Percentiles rank a stretch among this genome's conserved stretches.
Conservation (phyloP, 108 stramenopile species). For the Pseudonitzschia multiseries region DNA sequence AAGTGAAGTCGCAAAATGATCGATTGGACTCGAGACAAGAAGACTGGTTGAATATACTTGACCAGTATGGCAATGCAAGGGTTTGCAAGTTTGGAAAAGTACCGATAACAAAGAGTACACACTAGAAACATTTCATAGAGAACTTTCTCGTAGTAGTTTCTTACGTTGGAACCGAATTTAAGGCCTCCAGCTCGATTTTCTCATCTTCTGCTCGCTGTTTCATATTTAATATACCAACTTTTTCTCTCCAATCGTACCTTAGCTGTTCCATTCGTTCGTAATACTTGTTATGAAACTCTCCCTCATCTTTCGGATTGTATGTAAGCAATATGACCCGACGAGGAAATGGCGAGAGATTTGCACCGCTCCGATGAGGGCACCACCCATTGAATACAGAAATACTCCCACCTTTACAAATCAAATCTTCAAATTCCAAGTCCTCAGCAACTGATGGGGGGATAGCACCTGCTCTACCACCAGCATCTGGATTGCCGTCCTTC, state of each 20-base stretch:
- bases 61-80: slow-evolving; percentile 51
- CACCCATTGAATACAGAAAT: slow-evolving; percentile 56
- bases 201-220: slow-evolving; percentile 30
- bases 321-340: slow-evolving; percentile 67
- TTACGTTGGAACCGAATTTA: slow-evolving; percentile 44
- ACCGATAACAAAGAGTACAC: not conserved
- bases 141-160: slow-evolving; percentile 12
- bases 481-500: slow-evolving; percentile 56
- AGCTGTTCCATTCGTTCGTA: slow-evolving; percentile 51
- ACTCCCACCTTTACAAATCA: slow-evolving; percentile 49
- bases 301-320: slow-evolving; percentile 60
- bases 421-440: slow-evolving; percentile 40
- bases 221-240: slow-evolving; percentile 28
- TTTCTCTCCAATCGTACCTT: slow-evolving; percentile 38
- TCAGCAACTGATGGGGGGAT: slow-evolving; percentile 44
- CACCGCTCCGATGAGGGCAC: slow-evolving; percentile 58
- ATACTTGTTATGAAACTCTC: slow-evolving; percentile 52
- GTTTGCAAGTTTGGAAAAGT: slow-evolving; percentile 74
- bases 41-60: slow-evolving; percentile 84
- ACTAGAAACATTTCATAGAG: not conserved
- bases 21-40: slow-evolving; percentile 77
- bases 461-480: slow-evolving; percentile 62
- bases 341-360: slow-evolving; percentile 53
- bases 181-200: slow-evolving; percentile 35
- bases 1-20: slow-evolving; percentile 85